Percentiles rank a stretch among this genome's conserved stretches.
These are phyloP conservation scores for Cajanus cajan DNA, from an alignment of 306 rosid genomes.

Conservation along the genomic window DNA sequence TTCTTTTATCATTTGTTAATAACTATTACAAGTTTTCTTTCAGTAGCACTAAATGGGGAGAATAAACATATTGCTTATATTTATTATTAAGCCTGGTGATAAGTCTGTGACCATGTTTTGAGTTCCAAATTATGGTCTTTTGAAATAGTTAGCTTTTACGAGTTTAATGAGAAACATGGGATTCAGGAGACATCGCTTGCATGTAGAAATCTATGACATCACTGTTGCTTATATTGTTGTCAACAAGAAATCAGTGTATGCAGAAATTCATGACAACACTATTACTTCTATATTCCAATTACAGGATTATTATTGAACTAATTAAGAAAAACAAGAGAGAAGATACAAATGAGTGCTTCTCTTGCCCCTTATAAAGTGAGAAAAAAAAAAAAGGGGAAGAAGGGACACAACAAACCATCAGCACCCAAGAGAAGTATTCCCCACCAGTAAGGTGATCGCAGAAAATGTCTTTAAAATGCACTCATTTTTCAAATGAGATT, in stretches of 20 bases:
- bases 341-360: background rate
- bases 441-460: background rate
- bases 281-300: background rate
- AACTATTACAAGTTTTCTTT: background rate
- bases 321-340: background rate
- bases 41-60: background rate
- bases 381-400: background rate
- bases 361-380: background rate
- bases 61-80: background rate
- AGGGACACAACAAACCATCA: background rate
- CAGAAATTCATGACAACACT: background rate
- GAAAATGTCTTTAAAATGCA: slow-evolving; percentile 1
- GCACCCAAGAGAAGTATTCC: background rate
- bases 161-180: background rate
- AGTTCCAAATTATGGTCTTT: background rate
- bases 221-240: background rate
- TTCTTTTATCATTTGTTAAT: background rate
- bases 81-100: background rate
- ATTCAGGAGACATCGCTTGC: background rate
- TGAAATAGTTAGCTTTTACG: background rate
- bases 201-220: too few relatives aligned
- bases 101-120: background rate
- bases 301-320: background rate
- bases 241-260: background rate
- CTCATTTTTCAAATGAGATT: background rate